Evolutionary conservation across 768 basidiomycete species (phyloP).

Genomic region (Pleurotus pulmonarius): DNA sequence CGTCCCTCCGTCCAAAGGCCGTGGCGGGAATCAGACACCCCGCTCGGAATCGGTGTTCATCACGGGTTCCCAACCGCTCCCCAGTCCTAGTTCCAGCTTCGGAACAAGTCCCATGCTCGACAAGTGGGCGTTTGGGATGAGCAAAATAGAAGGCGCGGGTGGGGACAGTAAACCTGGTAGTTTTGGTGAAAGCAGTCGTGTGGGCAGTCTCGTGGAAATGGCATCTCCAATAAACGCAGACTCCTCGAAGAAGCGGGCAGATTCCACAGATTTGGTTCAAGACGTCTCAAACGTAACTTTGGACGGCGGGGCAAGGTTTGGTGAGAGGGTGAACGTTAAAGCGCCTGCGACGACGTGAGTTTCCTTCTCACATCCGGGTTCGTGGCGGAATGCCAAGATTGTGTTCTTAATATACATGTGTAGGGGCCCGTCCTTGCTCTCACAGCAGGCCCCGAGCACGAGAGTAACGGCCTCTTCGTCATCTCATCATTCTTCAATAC

Average conservation of each 20-base stretch:
- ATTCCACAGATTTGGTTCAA: conserved; percentile 30
- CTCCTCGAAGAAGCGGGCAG: conserved; percentile 14
- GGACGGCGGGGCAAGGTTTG: conserved; percentile 26
- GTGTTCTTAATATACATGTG: not conserved
- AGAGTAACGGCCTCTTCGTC: not conserved
- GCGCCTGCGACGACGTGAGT: conserved; percentile 5
- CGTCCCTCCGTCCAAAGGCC: conserved; percentile 88
- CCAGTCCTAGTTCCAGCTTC: conserved; percentile 76
- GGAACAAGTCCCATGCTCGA: conserved; percentile 70
- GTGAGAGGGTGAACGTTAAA: conserved; percentile 18
- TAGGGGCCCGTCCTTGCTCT: conserved; percentile 65
- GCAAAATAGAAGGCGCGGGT: conserved; percentile 64
- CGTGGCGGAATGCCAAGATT: conserved; percentile 13
- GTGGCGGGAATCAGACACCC: conserved; percentile 96
- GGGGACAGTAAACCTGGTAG: conserved; percentile 24
- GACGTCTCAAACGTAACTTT: conserved; percentile 37
- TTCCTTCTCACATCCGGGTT: not conserved
- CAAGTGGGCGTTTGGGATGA: conserved; percentile 91
- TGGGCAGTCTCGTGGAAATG: conserved; percentile 8
- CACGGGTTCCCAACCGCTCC: conserved; percentile 90
- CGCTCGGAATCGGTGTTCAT: conserved; percentile 75
- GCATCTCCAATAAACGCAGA: conserved; percentile 20
- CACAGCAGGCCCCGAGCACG: conserved; percentile 58
- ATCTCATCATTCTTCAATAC: too few species aligned
- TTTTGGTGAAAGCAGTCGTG: not conserved